Base-by-base conservation (phyloP, 75 land plant species). In the Chamaecyparis obtusa region DNA sequence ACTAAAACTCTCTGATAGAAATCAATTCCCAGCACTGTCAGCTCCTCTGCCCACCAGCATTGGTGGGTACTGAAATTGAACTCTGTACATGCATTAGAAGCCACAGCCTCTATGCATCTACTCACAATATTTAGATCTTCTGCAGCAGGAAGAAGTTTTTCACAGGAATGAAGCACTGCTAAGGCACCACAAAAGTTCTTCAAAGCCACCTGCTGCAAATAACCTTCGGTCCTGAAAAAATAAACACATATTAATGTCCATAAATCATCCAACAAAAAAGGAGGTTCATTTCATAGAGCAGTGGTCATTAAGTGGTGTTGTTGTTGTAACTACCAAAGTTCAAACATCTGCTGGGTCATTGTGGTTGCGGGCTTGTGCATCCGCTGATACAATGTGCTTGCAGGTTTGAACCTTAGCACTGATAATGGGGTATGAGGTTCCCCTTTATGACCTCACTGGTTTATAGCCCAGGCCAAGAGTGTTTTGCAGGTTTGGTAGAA, bases 1-100 rank as follows among this genome's bases (percentile, higher is more conserved):
- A 91, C 67, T 32, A 97, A 32, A 79, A 96, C 86, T 85, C 91
- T 90, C 64, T 89, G 90, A 87, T 95, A 93, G 83, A 89, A 94
- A 30, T 90, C 87, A 16, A 94, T 91, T 41, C 90, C 82, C 13
- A 97, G 86, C 39, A 88, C 90, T 10, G 95, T 87, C 30, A 97
- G 90, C 85, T 97, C 98, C 51, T 90, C 94, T 4, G 95, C 92
- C 99, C 99, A 97, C 98, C 96, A 93, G 55, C 90, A 91, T 11
- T 90, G 87, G 14, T 92, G 93, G 2, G 92, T 83, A 83, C 24
- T 83, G 35, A 16, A 37, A 39, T 76, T 37, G 24, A 86, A 74
- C 24, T 80, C 85, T 56, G 76, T 51, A 51, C 85, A 75, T 32
- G 96, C 98, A 93, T 92, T 96, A 21, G 88, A 30, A 80, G 95